Conservation (phyloP, 2,329 filamentous ascomycete genomes). For the Aspergillus ustus region DNA sequence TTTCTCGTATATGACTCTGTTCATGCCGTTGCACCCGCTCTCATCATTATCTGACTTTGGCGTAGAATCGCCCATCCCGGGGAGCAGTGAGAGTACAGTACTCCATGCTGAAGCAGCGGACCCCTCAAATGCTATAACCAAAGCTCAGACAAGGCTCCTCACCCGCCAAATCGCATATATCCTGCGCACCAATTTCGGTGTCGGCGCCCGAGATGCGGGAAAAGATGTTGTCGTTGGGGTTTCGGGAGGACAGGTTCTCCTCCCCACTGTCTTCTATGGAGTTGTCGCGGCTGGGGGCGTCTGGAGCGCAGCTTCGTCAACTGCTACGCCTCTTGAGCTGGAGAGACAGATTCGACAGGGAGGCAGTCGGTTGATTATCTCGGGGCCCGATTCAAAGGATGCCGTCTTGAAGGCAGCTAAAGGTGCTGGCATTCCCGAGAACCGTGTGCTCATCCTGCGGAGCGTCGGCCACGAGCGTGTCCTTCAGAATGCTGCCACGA, state of each 20-base stretch:
- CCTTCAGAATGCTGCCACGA: conserved; percentile 17
- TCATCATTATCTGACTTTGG: background rate
- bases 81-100: conserved; percentile 16
- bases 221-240: conserved; percentile 21
- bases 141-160: conserved; percentile 19
- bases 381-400: conserved; percentile 17
- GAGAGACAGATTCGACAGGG: conserved; percentile 23
- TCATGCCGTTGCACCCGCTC: background rate
- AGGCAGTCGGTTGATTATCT: conserved; percentile 17
- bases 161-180: conserved; percentile 22
- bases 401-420: conserved; percentile 17
- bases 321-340: conserved; percentile 18
- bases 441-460: conserved; percentile 16
- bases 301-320: conserved; percentile 21
- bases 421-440: conserved; percentile 14
- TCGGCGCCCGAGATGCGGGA: conserved; percentile 17
- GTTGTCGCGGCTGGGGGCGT: conserved; percentile 22
- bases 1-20: background rate
- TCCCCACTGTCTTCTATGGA: conserved; percentile 22
- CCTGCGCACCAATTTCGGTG: conserved; percentile 19
- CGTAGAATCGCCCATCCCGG: conserved; percentile 19
- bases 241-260: conserved; percentile 18
- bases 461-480: conserved; percentile 19
- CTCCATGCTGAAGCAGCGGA: conserved; percentile 22
- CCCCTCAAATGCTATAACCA: conserved; percentile 21